Evolutionary conservation across 805 yeast genomes (phyloP).

Genomic region (Wickerhamiella qilinensis): DNA sequence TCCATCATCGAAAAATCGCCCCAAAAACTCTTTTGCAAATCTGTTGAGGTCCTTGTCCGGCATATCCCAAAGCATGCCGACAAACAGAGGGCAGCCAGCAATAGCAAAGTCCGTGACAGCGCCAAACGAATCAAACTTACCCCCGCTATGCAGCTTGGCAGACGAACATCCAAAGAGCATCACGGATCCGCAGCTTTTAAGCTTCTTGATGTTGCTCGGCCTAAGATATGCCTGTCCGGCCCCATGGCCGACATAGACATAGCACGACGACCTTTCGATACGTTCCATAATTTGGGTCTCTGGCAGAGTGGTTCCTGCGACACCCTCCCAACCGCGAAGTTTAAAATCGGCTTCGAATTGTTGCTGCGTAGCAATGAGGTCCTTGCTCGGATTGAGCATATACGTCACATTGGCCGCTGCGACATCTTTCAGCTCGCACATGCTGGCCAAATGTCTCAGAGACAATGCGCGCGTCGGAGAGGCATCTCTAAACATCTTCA

Average conservation of each 20-base stretch:
- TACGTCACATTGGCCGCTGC: slow-evolving; percentile 24
- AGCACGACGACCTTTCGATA: slow-evolving; percentile 31
- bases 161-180: slow-evolving; percentile 85
- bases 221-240: slow-evolving; percentile 80
- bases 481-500: slow-evolving; percentile 22
- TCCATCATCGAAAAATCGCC: slow-evolving; percentile 16
- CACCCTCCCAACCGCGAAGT: slow-evolving; percentile 33
- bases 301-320: slow-evolving; percentile 36
- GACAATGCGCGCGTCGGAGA: slow-evolving; percentile 24
- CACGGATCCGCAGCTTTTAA: slow-evolving; percentile 23
- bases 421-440: background rate
- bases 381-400: slow-evolving; percentile 71
- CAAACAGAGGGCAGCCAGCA: slow-evolving; percentile 68
- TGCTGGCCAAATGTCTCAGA: slow-evolving; percentile 25
- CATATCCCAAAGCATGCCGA: slow-evolving; percentile 91
- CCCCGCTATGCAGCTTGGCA: slow-evolving; percentile 30
- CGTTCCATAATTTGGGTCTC: slow-evolving; percentile 35
- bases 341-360: slow-evolving; percentile 33
- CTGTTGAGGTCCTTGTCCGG: slow-evolving; percentile 89
- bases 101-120: slow-evolving; percentile 58
- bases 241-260: slow-evolving; percentile 85
- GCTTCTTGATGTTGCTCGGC: slow-evolving; percentile 34
- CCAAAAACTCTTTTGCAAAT: slow-evolving; percentile 47
- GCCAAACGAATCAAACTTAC: slow-evolving; percentile 56
- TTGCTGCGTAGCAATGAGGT: slow-evolving; percentile 49